Conservation (phyloP, 177 flowering plant genomes). For the Vitis hybrid region DNA sequence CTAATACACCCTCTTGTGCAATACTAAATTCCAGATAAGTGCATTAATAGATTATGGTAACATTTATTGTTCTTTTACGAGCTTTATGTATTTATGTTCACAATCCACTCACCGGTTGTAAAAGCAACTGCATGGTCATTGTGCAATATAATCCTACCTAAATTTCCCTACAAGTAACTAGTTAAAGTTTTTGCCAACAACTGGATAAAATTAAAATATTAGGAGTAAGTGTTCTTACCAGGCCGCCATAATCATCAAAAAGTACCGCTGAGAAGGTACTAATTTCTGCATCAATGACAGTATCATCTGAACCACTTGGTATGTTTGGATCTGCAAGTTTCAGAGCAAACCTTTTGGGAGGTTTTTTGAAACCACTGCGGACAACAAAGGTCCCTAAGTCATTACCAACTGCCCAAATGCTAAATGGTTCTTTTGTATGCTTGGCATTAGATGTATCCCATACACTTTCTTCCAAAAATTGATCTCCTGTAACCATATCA, state of each 20-base stretch:
- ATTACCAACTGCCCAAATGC: slow-evolving; percentile 81
- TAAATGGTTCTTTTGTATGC: slow-evolving; percentile 54
- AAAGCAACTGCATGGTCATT: too few relatives aligned
- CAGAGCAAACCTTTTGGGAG: slow-evolving; percentile 87
- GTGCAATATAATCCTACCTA: too few relatives aligned
- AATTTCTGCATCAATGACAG: slow-evolving; percentile 79
- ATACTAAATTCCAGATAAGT: too few relatives aligned
- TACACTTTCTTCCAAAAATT: slow-evolving; percentile 77
- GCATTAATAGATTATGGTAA: too few relatives aligned
- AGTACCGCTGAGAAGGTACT: slow-evolving; percentile 85
- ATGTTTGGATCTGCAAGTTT: slow-evolving; percentile 65
- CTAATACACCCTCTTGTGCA: too few relatives aligned
- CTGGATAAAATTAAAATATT: background rate
- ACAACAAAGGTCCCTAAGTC: slow-evolving; percentile 82
- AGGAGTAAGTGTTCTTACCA: slow-evolving; percentile 53
- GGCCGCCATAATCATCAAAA: slow-evolving; percentile 96
- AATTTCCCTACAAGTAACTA: too few relatives aligned
- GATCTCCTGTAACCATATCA: slow-evolving; percentile 86
- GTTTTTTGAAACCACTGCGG: slow-evolving; percentile 74
- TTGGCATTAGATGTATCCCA: slow-evolving; percentile 86
- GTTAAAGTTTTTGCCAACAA: too few relatives aligned
- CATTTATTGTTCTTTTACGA: too few relatives aligned
- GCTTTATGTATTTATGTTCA: too few relatives aligned
- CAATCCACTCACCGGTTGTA: too few relatives aligned
- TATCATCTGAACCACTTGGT: slow-evolving; percentile 62